Evolutionary conservation across 371 early-diverging fungal species (phyloP), one percentile per base, ranked within the genome.

Genomic region (Chytridiales sp.): DNA sequence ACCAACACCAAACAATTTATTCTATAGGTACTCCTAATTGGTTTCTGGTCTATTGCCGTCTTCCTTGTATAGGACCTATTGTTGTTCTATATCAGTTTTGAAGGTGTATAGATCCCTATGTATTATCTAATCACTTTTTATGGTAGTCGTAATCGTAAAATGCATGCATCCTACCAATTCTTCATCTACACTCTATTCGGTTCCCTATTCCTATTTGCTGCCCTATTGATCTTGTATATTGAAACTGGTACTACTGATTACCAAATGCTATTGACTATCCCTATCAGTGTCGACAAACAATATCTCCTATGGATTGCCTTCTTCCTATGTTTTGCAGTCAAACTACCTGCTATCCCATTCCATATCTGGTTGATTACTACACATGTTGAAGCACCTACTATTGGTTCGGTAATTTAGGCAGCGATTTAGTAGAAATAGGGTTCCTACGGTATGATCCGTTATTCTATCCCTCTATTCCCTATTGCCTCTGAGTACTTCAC

Each of bases 41-140:
- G 58, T 51, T 53, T 69, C 32, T 65, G 42, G 50, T 71, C 72
- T 59, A 75, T 80, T 63, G 69, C 72, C 57, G 74, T 81, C 67
- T 83, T 83, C 68, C 63, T 76, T 56, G 74, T 79, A 69, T 73
- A 79, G 83, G 83, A 83, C 77, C 62, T 81, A 54, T 71, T 77
- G 69, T 72, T 78, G 62, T 83, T 83, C 70, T 83, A 82, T 81
- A 80, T 83, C 64, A 80, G 70, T 75, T 83, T 83, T 76, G 84
- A 83, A 82, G 69, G 72, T 63, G 74, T 79, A 64, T 70, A 79
- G 64, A 82, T 84, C 59, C 84, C 84, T 66, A 78, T 83, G 76
- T 84, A 78, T 77, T 74, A 80, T 57, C 72, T 81, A 69, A 81
- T 83, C 50, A 73, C 77, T 60, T 66, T 67, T 72, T 84, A 69